Conservation (phyloP, 2,329 filamentous ascomycete species). For the Ophiostoma montium region DNA sequence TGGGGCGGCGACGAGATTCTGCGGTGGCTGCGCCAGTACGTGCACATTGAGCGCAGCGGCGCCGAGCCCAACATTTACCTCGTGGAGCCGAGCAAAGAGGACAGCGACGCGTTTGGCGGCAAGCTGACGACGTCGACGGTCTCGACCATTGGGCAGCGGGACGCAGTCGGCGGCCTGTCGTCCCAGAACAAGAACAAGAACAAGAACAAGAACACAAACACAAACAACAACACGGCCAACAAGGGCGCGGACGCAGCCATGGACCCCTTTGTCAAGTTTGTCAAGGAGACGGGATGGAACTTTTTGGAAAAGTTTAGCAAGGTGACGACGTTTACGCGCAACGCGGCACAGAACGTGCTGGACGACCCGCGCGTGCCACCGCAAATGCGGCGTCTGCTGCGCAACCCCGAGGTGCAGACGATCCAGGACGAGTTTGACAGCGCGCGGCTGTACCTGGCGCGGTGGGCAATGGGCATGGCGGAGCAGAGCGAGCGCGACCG, state of each 20-base stretch:
- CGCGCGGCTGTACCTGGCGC: constrained; percentile 79
- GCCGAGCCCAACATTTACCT: constrained; percentile 87
- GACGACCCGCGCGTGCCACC: constrained; percentile 87
- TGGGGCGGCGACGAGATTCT: constrained; percentile 97
- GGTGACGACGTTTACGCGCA: constrained; percentile 86
- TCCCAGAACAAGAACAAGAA: not conserved
- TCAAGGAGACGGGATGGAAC: constrained; percentile 94
- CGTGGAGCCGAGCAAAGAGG: constrained; percentile 74
- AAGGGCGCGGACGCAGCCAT: constrained; percentile 51
- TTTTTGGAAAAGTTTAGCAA: constrained; percentile 94
- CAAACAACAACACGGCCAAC: constrained; percentile 13
- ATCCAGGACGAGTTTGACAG: constrained; percentile 96
- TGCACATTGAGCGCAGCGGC: constrained; percentile 66
- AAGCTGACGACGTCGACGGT: constrained; percentile 36
- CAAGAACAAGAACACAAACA: too few relatives aligned
- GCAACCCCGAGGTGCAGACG: constrained; percentile 87
- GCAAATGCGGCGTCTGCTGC: constrained; percentile 70
- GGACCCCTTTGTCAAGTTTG: constrained; percentile 84
- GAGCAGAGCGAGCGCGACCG: constrained; percentile 88
- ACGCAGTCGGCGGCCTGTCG: constrained; percentile 19
- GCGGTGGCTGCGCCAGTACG: constrained; percentile 76
- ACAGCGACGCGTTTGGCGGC: constrained; percentile 59
- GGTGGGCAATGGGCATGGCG: constrained; percentile 98
- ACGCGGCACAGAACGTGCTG: constrained; percentile 80
- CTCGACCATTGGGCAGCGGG: constrained; percentile 28